Evolutionary conservation across 306 rosid species (phyloP).

Genomic region (Cercis canadensis): DNA sequence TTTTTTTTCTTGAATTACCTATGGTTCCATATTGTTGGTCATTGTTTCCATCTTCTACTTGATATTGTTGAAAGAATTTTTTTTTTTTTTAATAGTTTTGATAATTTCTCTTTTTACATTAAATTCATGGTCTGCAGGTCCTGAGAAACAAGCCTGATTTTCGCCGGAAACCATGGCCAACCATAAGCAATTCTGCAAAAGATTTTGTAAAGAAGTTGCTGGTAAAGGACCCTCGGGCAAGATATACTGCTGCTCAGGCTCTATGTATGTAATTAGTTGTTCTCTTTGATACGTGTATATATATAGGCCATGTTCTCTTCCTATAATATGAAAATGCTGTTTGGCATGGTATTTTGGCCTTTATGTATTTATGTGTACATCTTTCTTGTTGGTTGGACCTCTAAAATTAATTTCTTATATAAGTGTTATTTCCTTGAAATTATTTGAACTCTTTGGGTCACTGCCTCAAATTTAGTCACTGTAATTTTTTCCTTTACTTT

Average conservation of each 20-base stretch:
- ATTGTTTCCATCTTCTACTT: constrained; percentile 5
- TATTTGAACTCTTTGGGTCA: not conserved
- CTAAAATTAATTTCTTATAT: too few relatives aligned
- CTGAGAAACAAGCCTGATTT: constrained; percentile 94
- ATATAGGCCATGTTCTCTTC: too few relatives aligned
- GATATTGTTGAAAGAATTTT: not conserved
- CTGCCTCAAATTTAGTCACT: constrained; percentile 32
- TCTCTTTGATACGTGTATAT: constrained; percentile 4
- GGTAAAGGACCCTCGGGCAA: constrained; percentile 95
- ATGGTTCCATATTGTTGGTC: not conserved
- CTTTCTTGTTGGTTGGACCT: too few relatives aligned
- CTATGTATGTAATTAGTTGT: constrained; percentile 66
- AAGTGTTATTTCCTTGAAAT: too few relatives aligned
- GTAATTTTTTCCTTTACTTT: not conserved
- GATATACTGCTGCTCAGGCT: constrained; percentile 99
- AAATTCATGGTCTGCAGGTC: constrained; percentile 57
- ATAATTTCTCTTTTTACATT: constrained; percentile 7
- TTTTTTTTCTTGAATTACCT: constrained; percentile 5
- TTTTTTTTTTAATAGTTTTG: not conserved
- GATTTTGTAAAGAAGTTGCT: constrained; percentile 95
- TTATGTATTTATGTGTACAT: constrained; percentile 8
- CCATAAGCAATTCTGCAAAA: constrained; percentile 74
- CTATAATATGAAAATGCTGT: constrained; percentile 20
- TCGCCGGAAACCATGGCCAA: constrained; percentile 97
- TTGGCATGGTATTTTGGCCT: constrained; percentile 30